phyloP scores from a whole-genome alignment of 2,329 filamentous ascomycete species.

The Leptosphaerulina australis region DNA sequence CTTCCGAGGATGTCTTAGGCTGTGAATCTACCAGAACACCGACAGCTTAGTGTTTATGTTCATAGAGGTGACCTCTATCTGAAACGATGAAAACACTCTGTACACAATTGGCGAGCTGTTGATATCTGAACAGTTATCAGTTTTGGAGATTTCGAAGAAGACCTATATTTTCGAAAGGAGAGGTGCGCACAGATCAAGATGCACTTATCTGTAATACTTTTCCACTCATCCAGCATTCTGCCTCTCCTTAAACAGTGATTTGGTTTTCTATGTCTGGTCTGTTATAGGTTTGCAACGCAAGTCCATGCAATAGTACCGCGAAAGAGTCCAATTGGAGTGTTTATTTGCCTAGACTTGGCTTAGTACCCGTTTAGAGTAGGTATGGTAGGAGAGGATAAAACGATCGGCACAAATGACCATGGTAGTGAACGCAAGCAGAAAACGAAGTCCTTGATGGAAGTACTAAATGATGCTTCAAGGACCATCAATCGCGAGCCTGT shows the following conservation, averaged over 20 bases:
- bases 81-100: conserved; percentile 61
- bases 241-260: conserved; percentile 15
- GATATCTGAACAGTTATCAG: too few relatives aligned
- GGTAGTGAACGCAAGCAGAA: conserved; percentile 9
- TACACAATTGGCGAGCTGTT: conserved; percentile 59
- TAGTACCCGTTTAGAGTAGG: conserved; percentile 10
- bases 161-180: conserved; percentile 45
- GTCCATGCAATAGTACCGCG: conserved; percentile 5
- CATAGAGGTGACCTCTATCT: conserved; percentile 57
- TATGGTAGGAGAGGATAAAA: conserved; percentile 19
- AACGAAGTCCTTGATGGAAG: conserved; percentile 14
- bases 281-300: conserved; percentile 8
- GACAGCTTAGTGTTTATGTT: conserved; percentile 51
- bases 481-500: conserved; percentile 8
- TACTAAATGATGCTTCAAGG: conserved; percentile 4
- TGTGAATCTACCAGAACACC: conserved; percentile 51
- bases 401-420: conserved; percentile 16
- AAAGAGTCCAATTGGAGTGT: conserved; percentile 20
- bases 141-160: conserved; percentile 61
- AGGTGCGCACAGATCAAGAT: conserved; percentile 39
- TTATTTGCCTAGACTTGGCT: conserved; percentile 11
- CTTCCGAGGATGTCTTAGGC: conserved; percentile 39
- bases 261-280: conserved; percentile 22
- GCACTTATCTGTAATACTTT: conserved; percentile 28
- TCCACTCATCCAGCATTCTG: conserved; percentile 14